A percentile compares a stretch with the other conserved stretches of the same genome.
Conservation (phyloP, 2,329 filamentous ascomycete genomes). For the Trichoderma gracile region DNA sequence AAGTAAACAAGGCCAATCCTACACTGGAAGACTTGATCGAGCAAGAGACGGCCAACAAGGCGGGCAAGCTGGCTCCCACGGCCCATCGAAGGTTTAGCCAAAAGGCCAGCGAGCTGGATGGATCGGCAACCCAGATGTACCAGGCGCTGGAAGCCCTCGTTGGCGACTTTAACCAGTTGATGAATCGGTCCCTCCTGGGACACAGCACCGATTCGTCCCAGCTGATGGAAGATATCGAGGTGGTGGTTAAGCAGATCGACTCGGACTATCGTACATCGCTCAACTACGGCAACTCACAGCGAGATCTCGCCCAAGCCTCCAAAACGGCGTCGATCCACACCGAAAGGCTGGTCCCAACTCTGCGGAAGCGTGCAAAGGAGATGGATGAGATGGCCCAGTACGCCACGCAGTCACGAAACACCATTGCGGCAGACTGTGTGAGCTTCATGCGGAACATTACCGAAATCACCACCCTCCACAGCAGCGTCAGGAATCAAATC, state of each 20-base stretch:
- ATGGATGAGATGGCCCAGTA: constrained; percentile 62
- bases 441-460: constrained; percentile 82
- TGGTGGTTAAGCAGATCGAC: constrained; percentile 80
- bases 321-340: constrained; percentile 65
- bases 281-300: constrained; percentile 63
- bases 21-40: constrained; percentile 78
- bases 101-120: constrained; percentile 62
- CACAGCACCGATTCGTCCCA: constrained; percentile 65
- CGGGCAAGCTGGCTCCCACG: constrained; percentile 63
- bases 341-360: constrained; percentile 59
- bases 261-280: constrained; percentile 81
- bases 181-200: constrained; percentile 54
- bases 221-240: constrained; percentile 80
- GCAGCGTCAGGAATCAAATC: constrained; percentile 70
- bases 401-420: constrained; percentile 66
- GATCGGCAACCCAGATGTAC: constrained; percentile 60
- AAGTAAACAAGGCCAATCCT: constrained; percentile 49
- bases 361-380: constrained; percentile 57
- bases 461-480: constrained; percentile 73
- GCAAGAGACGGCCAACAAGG: constrained; percentile 68
- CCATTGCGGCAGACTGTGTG: constrained; percentile 64
- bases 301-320: constrained; percentile 61
- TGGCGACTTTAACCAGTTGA: constrained; percentile 62
- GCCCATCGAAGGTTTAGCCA: constrained; percentile 60
- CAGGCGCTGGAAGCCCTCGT: constrained; percentile 62